These are phyloP conservation scores for Thalia dealbata DNA, from an alignment of 176 grass and related monocot genomes.

Conservation along the genomic window DNA sequence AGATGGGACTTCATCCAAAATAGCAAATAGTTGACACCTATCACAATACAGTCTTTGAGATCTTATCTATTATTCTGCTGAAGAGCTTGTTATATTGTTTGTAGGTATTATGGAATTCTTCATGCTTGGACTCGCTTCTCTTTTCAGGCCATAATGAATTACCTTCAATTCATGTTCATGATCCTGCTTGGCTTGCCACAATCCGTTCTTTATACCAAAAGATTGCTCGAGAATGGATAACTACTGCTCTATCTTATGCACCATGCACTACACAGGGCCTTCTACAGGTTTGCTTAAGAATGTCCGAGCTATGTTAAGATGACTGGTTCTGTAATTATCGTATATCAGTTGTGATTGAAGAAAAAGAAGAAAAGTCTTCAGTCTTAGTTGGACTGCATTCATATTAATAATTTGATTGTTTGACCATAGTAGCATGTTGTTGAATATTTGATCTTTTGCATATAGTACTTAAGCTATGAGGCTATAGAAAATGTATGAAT, in stretches of 20 bases:
- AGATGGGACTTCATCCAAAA: too few relatives aligned
- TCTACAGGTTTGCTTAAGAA: constrained; percentile 58
- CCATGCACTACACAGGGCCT: constrained; percentile 97
- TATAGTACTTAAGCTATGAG: too few relatives aligned
- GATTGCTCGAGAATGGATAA: constrained; percentile 93
- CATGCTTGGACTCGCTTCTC: constrained; percentile 93
- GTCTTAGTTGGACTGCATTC: neutral
- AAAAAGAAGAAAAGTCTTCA: neutral
- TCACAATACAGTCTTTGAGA: neutral
- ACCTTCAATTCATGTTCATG: constrained; percentile 82
- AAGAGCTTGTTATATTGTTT: constrained; percentile 23
- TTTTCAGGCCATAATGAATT: constrained; percentile 96
- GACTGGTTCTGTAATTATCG: neutral
- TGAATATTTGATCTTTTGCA: too few relatives aligned
- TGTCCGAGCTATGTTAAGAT: neutral
- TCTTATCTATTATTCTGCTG: constrained; percentile 24
- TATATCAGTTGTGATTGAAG: neutral
- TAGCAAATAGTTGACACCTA: too few relatives aligned
- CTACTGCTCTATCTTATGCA: constrained; percentile 94
- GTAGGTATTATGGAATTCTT: constrained; percentile 93
- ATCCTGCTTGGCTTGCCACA: constrained; percentile 98
- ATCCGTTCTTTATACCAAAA: constrained; percentile 90
- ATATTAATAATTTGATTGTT: neutral
- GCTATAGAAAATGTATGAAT: too few relatives aligned
- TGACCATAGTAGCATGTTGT: too few relatives aligned